A percentile compares a stretch with the other conserved stretches of the same genome.
Conservation (phyloP, 495 filamentous ascomycete species). For the Extremus antarcticus region DNA sequence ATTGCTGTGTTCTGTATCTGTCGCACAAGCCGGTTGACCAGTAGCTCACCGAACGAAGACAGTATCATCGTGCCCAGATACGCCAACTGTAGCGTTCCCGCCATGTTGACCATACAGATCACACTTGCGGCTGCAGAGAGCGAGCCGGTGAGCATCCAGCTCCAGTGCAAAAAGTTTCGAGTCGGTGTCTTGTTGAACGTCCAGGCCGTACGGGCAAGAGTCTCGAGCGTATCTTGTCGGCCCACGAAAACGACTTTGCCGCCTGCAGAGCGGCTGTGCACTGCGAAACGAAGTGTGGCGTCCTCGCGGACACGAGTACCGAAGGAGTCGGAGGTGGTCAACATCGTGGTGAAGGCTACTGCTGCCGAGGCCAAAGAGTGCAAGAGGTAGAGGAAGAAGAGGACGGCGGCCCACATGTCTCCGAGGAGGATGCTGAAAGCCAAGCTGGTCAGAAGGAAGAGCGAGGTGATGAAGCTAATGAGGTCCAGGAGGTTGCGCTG, state of each 20-base stretch:
- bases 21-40: not conserved
- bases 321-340: not conserved
- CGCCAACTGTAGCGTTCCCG: not conserved
- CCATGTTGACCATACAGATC: not conserved
- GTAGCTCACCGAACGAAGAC: not conserved
- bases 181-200: not conserved
- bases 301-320: not conserved
- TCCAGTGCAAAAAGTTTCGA: not conserved
- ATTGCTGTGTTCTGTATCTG: not conserved
- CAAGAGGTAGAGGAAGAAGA: not conserved
- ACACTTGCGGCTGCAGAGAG: not conserved
- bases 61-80: not conserved
- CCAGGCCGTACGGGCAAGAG: not conserved
- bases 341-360: not conserved
- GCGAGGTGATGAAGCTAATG: not conserved
- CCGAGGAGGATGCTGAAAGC: not conserved
- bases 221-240: not conserved
- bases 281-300: not conserved
- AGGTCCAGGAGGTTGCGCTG: not conserved
- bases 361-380: not conserved
- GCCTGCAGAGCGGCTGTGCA: not conserved
- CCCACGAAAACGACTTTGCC: not conserved
- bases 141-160: not conserved
- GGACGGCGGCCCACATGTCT: not conserved
- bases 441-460: not conserved